Percentiles rank a stretch among this genome's conserved stretches.
phyloP scores from a whole-genome alignment of 805 yeast genomes.

The Maudiozyma saulgeensis region DNA sequence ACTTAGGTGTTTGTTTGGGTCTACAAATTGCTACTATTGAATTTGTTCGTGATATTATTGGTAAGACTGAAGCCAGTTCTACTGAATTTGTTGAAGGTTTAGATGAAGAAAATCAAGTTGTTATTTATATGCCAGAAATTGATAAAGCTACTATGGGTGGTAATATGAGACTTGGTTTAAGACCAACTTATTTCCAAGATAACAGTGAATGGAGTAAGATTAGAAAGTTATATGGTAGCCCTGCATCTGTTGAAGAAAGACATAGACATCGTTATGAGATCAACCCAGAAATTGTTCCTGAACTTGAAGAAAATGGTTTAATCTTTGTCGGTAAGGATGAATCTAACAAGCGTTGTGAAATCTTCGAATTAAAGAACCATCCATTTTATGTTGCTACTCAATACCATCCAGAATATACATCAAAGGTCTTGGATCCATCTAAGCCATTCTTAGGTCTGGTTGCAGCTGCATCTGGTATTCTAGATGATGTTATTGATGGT shows the following conservation, averaged over 20 bases:
- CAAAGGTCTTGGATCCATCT: constrained; percentile 94
- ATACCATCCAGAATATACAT: constrained; percentile 96
- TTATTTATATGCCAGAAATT: constrained; percentile 97
- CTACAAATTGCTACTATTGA: constrained; percentile 96
- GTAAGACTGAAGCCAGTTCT: constrained; percentile 59
- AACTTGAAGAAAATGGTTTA: constrained; percentile 71
- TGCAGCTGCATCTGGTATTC: constrained; percentile 83
- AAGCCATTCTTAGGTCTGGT: constrained; percentile 92
- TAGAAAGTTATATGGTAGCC: constrained; percentile 69
- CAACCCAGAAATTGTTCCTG: constrained; percentile 69
- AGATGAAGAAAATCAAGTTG: constrained; percentile 53
- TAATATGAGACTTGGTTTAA: constrained; percentile 95
- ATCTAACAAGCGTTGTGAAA: constrained; percentile 84
- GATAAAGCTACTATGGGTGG: constrained; percentile 95
- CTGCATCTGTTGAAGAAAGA: constrained; percentile 69
- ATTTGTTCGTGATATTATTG: constrained; percentile 72
- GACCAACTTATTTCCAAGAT: constrained; percentile 73
- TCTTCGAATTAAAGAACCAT: constrained; percentile 75
- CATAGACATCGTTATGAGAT: constrained; percentile 98
- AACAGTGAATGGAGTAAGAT: constrained; percentile 60
- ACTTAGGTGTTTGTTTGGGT: constrained; percentile 94
- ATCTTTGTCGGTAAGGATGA: constrained; percentile 92
- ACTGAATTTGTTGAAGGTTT: constrained; percentile 69
- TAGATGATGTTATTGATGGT: constrained; percentile 52
- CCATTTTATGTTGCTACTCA: constrained; percentile 92